These are phyloP conservation scores for Suillus occidentalis DNA, from an alignment of 768 basidiomycete species.

Conservation along the genomic window DNA sequence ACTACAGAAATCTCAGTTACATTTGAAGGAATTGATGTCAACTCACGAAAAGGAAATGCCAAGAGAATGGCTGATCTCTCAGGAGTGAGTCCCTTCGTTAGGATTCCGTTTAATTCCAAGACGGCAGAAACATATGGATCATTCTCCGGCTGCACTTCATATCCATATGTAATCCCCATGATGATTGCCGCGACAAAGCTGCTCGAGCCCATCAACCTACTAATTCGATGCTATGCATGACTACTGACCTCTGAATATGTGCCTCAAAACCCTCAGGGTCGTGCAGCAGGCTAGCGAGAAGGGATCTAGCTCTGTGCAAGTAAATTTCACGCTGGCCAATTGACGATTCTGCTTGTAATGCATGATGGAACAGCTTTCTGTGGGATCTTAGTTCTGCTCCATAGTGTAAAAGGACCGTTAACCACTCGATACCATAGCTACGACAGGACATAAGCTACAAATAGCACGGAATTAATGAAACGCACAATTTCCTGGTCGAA, in stretches of 20 bases:
- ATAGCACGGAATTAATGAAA: not conserved
- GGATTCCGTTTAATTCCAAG: slow-evolving; percentile 14
- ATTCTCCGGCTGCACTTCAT: slow-evolving; percentile 17
- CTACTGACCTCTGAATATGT: slow-evolving; percentile 20
- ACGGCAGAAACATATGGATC: slow-evolving; percentile 21
- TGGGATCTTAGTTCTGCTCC: slow-evolving; percentile 21
- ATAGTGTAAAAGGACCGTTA: slow-evolving; percentile 21
- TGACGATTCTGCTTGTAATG: slow-evolving; percentile 15
- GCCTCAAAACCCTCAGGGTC: slow-evolving; percentile 15
- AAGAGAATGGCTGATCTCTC: slow-evolving; percentile 22
- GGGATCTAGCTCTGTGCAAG: not conserved
- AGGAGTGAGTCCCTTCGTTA: slow-evolving; percentile 13
- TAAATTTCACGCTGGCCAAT: slow-evolving; percentile 16
- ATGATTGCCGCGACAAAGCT: slow-evolving; percentile 22
- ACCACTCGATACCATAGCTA: slow-evolving; percentile 29
- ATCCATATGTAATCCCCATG: slow-evolving; percentile 26
- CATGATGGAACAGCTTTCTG: slow-evolving; percentile 19
- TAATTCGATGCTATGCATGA: not conserved
- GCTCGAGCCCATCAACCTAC: not conserved
- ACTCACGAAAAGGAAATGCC: slow-evolving; percentile 24
- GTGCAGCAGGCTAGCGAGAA: slow-evolving; percentile 16
- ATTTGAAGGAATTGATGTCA: not conserved
- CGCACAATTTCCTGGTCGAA: slow-evolving; percentile 1
- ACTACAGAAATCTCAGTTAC: slow-evolving; percentile 11
- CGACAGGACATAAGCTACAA: not conserved